These are phyloP conservation scores for Chaetomium sp. DNA, from an alignment of 2,329 filamentous ascomycete species.

Conservation along the genomic window DNA sequence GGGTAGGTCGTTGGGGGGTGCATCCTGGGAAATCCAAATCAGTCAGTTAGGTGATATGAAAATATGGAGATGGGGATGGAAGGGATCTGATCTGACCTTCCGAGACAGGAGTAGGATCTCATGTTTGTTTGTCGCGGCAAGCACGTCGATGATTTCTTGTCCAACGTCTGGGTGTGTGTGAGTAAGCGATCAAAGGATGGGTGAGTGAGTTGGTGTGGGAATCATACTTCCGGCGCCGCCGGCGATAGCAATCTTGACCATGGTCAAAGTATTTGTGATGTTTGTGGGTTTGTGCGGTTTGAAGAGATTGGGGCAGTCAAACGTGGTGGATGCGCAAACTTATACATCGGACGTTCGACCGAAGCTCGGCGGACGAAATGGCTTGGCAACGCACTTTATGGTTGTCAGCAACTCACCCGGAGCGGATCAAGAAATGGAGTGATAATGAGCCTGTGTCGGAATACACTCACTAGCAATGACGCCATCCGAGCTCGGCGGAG, in stretches of 20 bases:
- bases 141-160: constrained; percentile 11
- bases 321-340: too few species aligned
- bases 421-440: too few species aligned
- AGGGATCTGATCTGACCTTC: background rate
- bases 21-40: background rate
- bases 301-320: too few species aligned
- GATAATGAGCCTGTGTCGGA: too few species aligned
- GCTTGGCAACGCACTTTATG: too few species aligned
- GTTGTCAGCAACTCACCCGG: too few species aligned
- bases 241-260: constrained; percentile 16
- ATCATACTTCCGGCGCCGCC: constrained; percentile 9
- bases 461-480: too few species aligned
- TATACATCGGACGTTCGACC: too few species aligned
- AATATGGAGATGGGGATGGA: too few species aligned
- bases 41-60: background rate
- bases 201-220: background rate
- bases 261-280: background rate
- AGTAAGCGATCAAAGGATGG: background rate
- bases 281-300: background rate
- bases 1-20: background rate
- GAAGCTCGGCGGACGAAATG: too few species aligned
- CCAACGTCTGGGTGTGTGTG: constrained; percentile 6
- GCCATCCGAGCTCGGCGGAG: too few species aligned
- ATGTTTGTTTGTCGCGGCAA: constrained; percentile 11
- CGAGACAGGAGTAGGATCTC: constrained; percentile 14